phyloP scores from a whole-genome alignment of 1,284 basidiomycete genomes.

The Apiotrichum siamense region DNA sequence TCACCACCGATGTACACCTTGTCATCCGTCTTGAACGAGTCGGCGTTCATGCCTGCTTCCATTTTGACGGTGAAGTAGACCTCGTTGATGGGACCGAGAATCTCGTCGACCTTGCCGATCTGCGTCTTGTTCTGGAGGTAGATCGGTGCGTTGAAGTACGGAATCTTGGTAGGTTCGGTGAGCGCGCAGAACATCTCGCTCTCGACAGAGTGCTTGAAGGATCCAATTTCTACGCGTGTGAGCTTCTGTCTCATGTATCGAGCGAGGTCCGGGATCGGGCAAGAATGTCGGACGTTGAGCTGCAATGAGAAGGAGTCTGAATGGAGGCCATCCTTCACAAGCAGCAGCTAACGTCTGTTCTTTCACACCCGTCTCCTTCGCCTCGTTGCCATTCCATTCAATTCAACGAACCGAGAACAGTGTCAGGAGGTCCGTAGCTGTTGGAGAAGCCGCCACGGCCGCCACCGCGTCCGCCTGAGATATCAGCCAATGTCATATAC shows the following conservation, averaged over 20 bases:
- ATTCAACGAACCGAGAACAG: constrained; percentile 61
- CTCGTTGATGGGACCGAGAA: constrained; percentile 83
- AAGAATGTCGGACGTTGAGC: no score
- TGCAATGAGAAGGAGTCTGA: no score
- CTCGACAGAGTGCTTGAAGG: constrained; percentile 90
- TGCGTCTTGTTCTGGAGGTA: constrained; percentile 97
- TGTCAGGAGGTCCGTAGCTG: constrained; percentile 72
- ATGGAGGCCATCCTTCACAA: no score
- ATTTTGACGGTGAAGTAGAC: constrained; percentile 99
- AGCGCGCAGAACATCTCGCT: constrained; percentile 96
- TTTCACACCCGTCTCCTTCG: not conserved
- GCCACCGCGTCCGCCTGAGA: constrained; percentile 20
- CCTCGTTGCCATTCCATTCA: not conserved
- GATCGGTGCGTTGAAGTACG: constrained; percentile 99
- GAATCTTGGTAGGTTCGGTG: constrained; percentile 79
- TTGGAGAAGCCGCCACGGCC: constrained; percentile 58
- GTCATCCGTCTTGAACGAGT: constrained; percentile 93
- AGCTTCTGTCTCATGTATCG: no score
- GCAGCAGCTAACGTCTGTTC: not conserved
- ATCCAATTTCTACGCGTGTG: constrained; percentile 89
- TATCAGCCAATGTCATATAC: not conserved
- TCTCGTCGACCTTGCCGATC: constrained; percentile 89
- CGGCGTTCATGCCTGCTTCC: constrained; percentile 91
- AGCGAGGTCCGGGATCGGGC: no score
- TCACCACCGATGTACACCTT: constrained; percentile 96